phyloP scores from a whole-genome alignment of 805 yeast species.

The Starmerella bombicola region DNA sequence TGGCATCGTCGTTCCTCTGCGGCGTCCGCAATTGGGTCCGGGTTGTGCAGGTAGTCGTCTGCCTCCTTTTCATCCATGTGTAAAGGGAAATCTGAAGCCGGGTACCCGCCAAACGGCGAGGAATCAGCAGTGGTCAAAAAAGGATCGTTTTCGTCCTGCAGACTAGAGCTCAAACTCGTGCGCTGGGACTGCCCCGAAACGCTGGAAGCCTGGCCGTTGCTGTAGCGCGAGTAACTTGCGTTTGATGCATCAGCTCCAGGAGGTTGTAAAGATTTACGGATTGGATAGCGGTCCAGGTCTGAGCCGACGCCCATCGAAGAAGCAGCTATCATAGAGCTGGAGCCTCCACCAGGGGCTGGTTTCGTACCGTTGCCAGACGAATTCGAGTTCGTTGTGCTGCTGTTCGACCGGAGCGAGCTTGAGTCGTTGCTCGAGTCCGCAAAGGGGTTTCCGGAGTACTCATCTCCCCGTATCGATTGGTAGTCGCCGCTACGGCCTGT shows the following conservation, averaged over 20 bases:
- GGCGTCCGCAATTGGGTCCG: constrained; percentile 89
- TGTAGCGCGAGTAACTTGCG: constrained; percentile 17
- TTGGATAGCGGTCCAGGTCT: constrained; percentile 31
- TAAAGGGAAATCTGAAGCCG: constrained; percentile 82
- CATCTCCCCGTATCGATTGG: constrained; percentile 19
- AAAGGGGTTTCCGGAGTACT: constrained; percentile 23
- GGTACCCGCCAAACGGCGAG: constrained; percentile 90
- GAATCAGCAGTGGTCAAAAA: constrained; percentile 30
- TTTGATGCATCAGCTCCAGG: constrained; percentile 12
- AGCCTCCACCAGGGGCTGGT: neutral
- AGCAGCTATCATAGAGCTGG: constrained; percentile 4
- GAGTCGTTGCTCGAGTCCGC: constrained; percentile 20
- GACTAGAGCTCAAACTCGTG: constrained; percentile 15
- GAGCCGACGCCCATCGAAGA: constrained; percentile 19
- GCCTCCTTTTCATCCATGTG: constrained; percentile 86
- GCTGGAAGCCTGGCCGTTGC: constrained; percentile 13
- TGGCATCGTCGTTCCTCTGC: constrained; percentile 44
- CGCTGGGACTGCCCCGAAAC: constrained; percentile 12
- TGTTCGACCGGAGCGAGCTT: constrained; percentile 14
- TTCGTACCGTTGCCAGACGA: constrained; percentile 10
- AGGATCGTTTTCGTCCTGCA: constrained; percentile 23
- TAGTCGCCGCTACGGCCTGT: constrained; percentile 17
- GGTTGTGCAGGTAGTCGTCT: constrained; percentile 91
- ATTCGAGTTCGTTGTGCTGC: constrained; percentile 9
- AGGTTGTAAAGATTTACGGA: constrained; percentile 20